Base-by-base conservation (phyloP, 2,329 filamentous ascomycete species). In the Phaeosphaeria sp. region DNA sequence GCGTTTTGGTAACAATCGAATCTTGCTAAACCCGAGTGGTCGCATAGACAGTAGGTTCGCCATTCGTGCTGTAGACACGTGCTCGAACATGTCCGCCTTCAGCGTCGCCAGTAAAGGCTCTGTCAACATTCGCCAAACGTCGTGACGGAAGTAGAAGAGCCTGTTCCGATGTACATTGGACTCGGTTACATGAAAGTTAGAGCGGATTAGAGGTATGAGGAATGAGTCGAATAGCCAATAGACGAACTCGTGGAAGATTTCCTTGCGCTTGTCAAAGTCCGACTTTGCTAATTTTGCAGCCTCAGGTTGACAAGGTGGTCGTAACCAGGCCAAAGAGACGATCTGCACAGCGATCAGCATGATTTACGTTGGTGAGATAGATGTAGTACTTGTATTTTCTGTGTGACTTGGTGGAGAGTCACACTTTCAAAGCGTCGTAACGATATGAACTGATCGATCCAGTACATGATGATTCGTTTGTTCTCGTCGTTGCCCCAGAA, bases 191-290 rank as follows among this genome's bases (percentile, higher is more conserved):
- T 98, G 94, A 70, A 99, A 99, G 69, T 95, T 93, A 61, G 87
- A 88, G 33, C 91, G 87, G 48, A 98, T 85, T 7, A 99, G 83
- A 10, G 95, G 94, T 67, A 98, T 90, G 55, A 99, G 73, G 21
- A 97, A 83, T 0, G 93, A 97, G 76, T 99, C 95, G 69, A 99
- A 95, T 3, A 96, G 65, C 73, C 93, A 99, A 78, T 97, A 98
- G 6, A 98, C 69, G 56, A 98, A 88, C 74, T 99, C 95, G 52
- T 88, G 79, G 49, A 97, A 86, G 0, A 98, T 83, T 70, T 97
- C 91, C 23, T 80, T 81, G 11, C 93, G 88, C 76, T 97, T 98
- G 6, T 80, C 78, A 27, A 85, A 81, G 71, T 98, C 94, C 0
- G 89, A 88, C 58, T 83, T 81, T 58, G 90, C 90, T 50, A 90